Percentiles rank a stretch among this genome's conserved stretches.
These are phyloP conservation scores for Babesia divergens DNA, from an alignment of 169 alveolate species.

Conservation along the genomic window DNA sequence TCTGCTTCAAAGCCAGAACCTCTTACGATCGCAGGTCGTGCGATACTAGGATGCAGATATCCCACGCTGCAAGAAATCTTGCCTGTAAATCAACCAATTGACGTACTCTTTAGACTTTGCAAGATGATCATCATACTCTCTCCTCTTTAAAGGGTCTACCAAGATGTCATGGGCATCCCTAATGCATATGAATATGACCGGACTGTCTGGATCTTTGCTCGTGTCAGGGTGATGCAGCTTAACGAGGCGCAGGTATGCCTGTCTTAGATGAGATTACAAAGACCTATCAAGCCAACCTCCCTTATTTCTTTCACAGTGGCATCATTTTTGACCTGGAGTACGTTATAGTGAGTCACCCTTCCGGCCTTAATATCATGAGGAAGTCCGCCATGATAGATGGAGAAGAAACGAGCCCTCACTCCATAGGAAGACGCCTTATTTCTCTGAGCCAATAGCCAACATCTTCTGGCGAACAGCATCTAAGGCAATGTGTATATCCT, in stretches of 20 bases:
- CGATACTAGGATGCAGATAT: background rate
- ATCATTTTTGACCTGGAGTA: constrained; percentile 11
- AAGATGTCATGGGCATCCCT: constrained; percentile 60
- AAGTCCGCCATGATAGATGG: constrained; percentile 7
- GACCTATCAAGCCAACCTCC: constrained; percentile 12
- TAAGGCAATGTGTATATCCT: background rate
- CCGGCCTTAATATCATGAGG: constrained; percentile 31
- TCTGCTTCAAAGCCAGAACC: background rate
- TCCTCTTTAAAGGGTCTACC: constrained; percentile 26
- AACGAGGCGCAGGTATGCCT: constrained; percentile 55
- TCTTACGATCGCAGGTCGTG: background rate
- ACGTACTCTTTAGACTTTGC: background rate
- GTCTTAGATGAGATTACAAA: background rate
- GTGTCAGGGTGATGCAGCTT: constrained; percentile 62
- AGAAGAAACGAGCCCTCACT: background rate
- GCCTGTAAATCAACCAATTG: too few species aligned
- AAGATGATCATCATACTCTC: constrained; percentile 10
- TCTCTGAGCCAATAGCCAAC: background rate
- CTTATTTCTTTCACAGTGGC: constrained; percentile 26
- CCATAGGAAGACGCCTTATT: background rate
- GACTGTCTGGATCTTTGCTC: constrained; percentile 21
- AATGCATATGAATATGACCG: constrained; percentile 44
- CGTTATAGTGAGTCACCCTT: constrained; percentile 54
- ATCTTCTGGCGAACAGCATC: constrained; percentile 2
- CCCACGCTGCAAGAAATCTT: background rate